Base-by-base conservation (phyloP, 1,139 yeast species). In the Debaryomyces nepalensis region DNA sequence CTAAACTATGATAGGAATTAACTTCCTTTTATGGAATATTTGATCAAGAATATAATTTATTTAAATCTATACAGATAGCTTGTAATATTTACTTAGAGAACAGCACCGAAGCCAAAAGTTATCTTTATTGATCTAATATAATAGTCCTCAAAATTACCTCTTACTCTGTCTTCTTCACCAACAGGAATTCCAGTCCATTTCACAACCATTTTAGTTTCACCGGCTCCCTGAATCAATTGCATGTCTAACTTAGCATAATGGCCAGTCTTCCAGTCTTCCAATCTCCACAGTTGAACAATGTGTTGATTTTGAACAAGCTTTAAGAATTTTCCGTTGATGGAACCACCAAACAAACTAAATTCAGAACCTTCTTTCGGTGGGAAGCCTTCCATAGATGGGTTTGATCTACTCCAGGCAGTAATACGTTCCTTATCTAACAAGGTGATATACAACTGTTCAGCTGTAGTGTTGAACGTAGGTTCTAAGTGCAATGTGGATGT, bases 91-190 rank as follows among this genome's bases (percentile, higher is more conserved):
- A n/a, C 23, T 51, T 67, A 83, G 48, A 85, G 68, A 10, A 86
- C 90, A n/a, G 89, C 87, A 15, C 95, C 98, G 63, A 87, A 91
- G 1, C 99, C 98, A 65, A 93, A 93, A 0, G 97, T 86, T 34
- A 89, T 60, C 71, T 90, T 93, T 59, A 93, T 90, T 7, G 96
- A 79, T 63, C 84, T 82, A 44, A 91, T 82, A 61, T 93, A 93
- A 64, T 89, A 87, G 50, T 87, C 90, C 54, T 89, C 90, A 59
- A 95, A 93, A 65, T 93, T 93, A 34, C 74, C 79, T 58, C 82
- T 80, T 32, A 88, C 97, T 44, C 86, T 75, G 44, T 93, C 99
- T 63, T 93, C 98, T 60, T 95, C 95, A n/a, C 98, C 99, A 35
- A 93, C 75, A 15, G 99, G 99, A 39, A 93, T 84, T n/a, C 97